phyloP scores from a whole-genome alignment of 2,329 filamentous ascomycete species.

The Cytospora piceicola region DNA sequence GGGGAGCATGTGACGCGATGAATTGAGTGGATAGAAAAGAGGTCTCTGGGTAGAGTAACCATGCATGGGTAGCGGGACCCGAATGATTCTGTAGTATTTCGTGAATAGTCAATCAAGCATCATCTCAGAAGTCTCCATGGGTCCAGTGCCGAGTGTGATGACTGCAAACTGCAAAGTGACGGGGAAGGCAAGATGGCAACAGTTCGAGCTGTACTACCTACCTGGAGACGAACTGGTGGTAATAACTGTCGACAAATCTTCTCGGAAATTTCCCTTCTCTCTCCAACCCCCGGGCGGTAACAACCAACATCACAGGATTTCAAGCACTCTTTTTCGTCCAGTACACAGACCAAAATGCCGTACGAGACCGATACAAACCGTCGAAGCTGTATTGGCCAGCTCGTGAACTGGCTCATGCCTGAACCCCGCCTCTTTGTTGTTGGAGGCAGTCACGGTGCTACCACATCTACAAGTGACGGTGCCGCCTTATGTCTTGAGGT shows the following conservation, averaged over 20 bases:
- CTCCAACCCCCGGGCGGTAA: not conserved
- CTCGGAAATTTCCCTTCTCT: not conserved
- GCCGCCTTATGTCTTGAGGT: no score
- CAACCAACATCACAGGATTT: not conserved
- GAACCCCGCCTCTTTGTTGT: not conserved
- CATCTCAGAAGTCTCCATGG: not conserved
- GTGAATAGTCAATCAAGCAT: not conserved
- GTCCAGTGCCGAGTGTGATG: not conserved
- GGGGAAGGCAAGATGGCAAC: not conserved
- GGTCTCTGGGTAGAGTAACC: not conserved
- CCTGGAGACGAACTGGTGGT: no score
- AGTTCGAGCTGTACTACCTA: no score
- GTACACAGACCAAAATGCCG: not conserved
- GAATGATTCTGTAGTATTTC: not conserved
- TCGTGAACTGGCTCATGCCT: no score
- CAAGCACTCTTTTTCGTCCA: not conserved
- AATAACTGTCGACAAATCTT: no score
- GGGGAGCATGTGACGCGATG: not conserved
- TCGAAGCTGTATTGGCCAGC: no score
- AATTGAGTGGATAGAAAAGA: not conserved
- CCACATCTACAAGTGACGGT: no score
- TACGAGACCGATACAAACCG: not conserved
- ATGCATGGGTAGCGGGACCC: not conserved
- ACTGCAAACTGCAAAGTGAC: no score
- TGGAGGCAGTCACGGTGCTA: not conserved